phyloP scores from a whole-genome alignment of 441 rosid species.

The Euphorbia schlechtendalii region DNA sequence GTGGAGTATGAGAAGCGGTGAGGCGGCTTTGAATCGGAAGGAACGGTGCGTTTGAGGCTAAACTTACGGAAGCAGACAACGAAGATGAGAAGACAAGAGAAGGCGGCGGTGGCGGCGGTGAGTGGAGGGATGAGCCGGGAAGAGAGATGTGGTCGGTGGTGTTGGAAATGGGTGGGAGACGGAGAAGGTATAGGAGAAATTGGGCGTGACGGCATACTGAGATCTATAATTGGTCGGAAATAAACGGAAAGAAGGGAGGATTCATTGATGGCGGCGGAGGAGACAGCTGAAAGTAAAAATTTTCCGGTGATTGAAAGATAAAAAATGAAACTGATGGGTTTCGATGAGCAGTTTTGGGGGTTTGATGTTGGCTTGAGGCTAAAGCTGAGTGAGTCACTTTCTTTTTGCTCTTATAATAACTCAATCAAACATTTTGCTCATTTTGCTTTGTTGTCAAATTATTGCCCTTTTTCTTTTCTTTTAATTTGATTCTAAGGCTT shows the following conservation, averaged over 20 bases:
- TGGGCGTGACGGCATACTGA: constrained; percentile 39
- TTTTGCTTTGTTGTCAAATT: not conserved
- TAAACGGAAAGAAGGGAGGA: not conserved
- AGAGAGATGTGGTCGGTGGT: constrained; percentile 18
- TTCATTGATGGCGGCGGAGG: not conserved
- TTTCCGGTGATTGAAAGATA: too few species aligned
- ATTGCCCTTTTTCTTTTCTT: not conserved
- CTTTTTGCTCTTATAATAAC: not conserved
- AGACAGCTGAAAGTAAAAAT: too few species aligned
- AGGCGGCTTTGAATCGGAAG: constrained; percentile 57
- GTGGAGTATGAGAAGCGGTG: constrained; percentile 61
- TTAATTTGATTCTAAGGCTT: too few species aligned
- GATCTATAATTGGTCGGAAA: not conserved
- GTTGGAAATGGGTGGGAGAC: constrained; percentile 7
- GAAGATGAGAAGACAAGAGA: constrained; percentile 56
- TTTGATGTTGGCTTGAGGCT: not conserved
- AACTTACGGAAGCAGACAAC: constrained; percentile 57
- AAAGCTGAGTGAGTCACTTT: not conserved
- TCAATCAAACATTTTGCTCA: not conserved
- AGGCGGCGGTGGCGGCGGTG: constrained; percentile 41
- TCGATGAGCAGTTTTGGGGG: too few species aligned
- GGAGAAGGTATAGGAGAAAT: constrained; percentile 17
- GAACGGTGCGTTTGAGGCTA: constrained; percentile 53
- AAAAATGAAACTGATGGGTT: too few species aligned
- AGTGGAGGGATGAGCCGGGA: constrained; percentile 31